phyloP scores from a whole-genome alignment of 2,329 filamentous ascomycete genomes.

The Calonectria ilicicola region DNA sequence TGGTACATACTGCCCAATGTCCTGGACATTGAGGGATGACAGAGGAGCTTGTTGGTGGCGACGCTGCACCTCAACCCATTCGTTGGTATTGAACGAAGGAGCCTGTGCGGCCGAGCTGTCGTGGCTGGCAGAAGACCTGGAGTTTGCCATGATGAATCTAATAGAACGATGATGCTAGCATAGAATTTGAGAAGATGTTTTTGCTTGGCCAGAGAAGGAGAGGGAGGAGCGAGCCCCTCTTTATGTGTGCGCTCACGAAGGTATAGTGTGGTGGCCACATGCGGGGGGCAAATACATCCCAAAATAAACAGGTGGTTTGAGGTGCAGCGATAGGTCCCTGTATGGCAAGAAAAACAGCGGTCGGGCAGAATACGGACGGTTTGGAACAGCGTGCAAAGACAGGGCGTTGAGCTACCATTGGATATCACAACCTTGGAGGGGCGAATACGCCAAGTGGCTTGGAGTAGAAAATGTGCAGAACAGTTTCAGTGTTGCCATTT shows the following conservation, averaged over 20 bases:
- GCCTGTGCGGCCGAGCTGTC: background rate
- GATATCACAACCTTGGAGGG: background rate
- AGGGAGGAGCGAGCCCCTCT: background rate
- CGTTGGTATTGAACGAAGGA: background rate
- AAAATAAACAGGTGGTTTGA: background rate
- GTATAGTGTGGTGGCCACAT: constrained; percentile 2
- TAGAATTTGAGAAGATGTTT: background rate
- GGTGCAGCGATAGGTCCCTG: background rate
- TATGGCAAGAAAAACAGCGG: background rate
- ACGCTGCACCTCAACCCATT: constrained; percentile 19
- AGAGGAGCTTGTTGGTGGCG: background rate
- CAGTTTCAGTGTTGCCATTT: background rate
- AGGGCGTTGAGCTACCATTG: background rate
- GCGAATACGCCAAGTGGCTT: background rate
- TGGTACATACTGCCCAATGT: constrained; percentile 11
- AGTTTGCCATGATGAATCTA: constrained; percentile 9
- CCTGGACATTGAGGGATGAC: background rate
- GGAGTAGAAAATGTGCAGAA: background rate
- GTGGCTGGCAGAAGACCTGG: background rate
- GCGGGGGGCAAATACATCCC: background rate
- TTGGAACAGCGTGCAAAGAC: background rate
- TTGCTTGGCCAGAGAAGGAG: background rate
- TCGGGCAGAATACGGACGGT: background rate
- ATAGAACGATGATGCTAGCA: background rate
- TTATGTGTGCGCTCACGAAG: constrained; percentile 1